Base-by-base conservation (phyloP, 2,329 filamentous ascomycete genomes). In the Stachybotrys chartarum region DNA sequence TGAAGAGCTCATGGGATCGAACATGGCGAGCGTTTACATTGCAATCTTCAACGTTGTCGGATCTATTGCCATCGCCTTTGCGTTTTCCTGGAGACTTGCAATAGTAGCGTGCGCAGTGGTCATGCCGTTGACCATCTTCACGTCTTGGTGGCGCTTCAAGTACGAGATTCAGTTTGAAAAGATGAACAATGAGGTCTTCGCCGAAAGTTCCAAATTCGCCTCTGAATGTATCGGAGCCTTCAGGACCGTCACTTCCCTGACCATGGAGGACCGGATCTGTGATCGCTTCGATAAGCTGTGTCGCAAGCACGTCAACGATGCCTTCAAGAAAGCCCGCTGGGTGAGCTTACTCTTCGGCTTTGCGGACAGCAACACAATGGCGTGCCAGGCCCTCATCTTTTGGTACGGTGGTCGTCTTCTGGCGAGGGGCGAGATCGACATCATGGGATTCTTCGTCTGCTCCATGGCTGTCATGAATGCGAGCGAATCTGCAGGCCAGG, bases 51-150 rank as follows among this genome's bases (percentile, higher is more conserved):
- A 82, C 51, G 70, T 92, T 3, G 62, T 83, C 8, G 88, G 87
- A 0, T 83, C 81, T 7, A 70, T 90, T 14, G 73, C 79, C 48
- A 86, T 92, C 53, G 78, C 86, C 1, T 91, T 90, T 62, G 75
- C 79, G 5, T 90, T 87, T 65, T 86, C 86, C 1, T 92, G 89
- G 89, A 92, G 91, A 66, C 75, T 93, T 8, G 83, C 85, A 0
- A 71, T 91, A 0, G 84, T 92, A 0, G 79, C 82, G 0, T 72
- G 84, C 8, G 87, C 83, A 61, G 82, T 87, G 8, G 79, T 80
- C 6, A 68, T 81, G 54, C 81, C 81, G 0, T 64, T 83, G 24
- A 72, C 76, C 49, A 59, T 83, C 4, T 54, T 67, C 6, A 73
- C 77, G 0, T 76, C 75, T 0, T 84, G 75, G 62, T 79, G 75